Conservation (phyloP, 2,329 filamentous ascomycete species). For the Pleochaeta shiraiana region DNA sequence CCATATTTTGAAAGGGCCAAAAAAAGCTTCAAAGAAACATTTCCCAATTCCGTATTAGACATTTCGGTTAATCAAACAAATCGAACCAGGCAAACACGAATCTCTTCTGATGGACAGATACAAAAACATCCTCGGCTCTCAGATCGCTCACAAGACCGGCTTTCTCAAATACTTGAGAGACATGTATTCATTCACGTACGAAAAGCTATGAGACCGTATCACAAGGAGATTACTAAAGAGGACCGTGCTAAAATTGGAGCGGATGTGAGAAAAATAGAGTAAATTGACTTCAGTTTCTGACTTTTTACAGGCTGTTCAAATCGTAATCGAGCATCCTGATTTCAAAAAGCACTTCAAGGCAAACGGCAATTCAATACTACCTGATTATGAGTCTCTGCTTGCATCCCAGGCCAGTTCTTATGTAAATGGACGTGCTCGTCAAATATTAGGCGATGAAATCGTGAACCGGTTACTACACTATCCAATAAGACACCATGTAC, state of each 20-base stretch:
- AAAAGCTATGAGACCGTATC: not conserved
- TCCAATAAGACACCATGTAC: not conserved
- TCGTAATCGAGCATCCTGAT: constrained; percentile 1
- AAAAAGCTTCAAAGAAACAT: too few relatives aligned
- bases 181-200: constrained; percentile 4
- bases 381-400: not conserved
- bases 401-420: not conserved
- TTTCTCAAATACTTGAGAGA: not conserved
- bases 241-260: constrained; percentile 2
- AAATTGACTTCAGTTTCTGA: not conserved
- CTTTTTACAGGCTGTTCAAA: not conserved
- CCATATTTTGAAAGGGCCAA: not conserved
- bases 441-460: not conserved
- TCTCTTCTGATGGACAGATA: not conserved
- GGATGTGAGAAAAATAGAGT: not conserved
- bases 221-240: not conserved
- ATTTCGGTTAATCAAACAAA: not conserved
- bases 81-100: not conserved
- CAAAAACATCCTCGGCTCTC: not conserved
- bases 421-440: constrained; percentile 1
- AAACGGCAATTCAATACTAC: not conserved
- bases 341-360: constrained; percentile 4
- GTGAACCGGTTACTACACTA: not conserved
- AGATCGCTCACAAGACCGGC: not conserved
- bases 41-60: not conserved